Conservation (phyloP, 2,329 filamentous ascomycete species). For the Clarireedia monteithiana region DNA sequence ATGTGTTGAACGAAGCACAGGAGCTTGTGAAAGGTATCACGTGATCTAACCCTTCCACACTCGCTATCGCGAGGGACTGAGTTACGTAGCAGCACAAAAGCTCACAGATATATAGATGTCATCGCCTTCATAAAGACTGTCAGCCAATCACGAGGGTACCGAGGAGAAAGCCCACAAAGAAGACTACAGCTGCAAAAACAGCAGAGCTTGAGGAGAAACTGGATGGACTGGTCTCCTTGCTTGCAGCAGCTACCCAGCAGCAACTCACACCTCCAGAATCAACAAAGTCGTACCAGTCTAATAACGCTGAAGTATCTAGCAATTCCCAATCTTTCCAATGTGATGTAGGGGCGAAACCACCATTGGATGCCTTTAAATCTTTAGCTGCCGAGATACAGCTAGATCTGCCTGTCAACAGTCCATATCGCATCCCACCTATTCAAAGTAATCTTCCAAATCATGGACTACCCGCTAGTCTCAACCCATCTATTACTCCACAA, state of each 20-base stretch:
- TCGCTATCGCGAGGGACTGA: neutral
- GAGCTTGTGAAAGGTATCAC: constrained; percentile 6
- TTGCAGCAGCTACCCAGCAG: neutral
- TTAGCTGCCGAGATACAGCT: neutral
- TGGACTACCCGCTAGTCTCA: neutral
- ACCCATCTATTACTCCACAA: neutral
- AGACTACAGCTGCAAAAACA: constrained; percentile 11
- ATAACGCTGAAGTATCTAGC: neutral
- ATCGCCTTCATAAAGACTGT: constrained; percentile 12
- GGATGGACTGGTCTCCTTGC: constrained; percentile 11
- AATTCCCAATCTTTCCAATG: neutral
- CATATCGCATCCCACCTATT: neutral
- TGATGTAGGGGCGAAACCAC: neutral
- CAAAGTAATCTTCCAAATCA: neutral
- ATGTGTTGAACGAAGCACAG: neutral
- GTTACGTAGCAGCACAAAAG: neutral
- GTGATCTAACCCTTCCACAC: neutral
- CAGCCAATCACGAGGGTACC: constrained; percentile 9
- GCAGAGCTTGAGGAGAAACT: constrained; percentile 16
- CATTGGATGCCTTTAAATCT: neutral
- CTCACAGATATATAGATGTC: constrained; percentile 4
- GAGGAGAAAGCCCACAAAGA: constrained; percentile 9
- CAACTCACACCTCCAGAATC: neutral
- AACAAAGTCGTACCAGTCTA: neutral
- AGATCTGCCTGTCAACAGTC: neutral